Percentiles rank a stretch among this genome's conserved stretches.
Evolutionary conservation across 768 basidiomycete genomes (phyloP).

Genomic region (Mycena vulgaris): DNA sequence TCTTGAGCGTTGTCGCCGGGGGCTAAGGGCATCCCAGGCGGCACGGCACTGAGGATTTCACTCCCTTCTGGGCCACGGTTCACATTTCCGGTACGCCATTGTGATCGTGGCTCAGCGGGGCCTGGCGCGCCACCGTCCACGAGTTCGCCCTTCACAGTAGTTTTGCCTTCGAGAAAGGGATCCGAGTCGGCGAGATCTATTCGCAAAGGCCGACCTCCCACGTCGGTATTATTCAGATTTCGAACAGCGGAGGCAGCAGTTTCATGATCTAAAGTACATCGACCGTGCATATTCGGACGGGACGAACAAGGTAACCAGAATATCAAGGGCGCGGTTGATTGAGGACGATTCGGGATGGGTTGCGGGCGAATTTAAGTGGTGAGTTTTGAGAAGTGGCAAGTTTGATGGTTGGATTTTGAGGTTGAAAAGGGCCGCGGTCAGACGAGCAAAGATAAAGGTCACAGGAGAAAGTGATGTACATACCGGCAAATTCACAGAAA

Average conservation of each 20-base stretch:
- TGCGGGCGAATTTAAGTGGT: not conserved
- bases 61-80: constrained; percentile 60
- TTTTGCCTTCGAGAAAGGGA: constrained; percentile 92
- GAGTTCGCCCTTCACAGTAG: constrained; percentile 87
- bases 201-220: constrained; percentile 92
- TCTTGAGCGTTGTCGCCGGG: constrained; percentile 83
- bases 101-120: constrained; percentile 67
- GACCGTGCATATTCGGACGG: constrained; percentile 26
- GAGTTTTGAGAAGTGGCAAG: constrained; percentile 20
- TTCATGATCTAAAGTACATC: constrained; percentile 81
- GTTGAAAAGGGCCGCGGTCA: constrained; percentile 55
- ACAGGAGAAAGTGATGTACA: constrained; percentile 60
- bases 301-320: constrained; percentile 30
- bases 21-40: constrained; percentile 82
- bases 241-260: constrained; percentile 96
- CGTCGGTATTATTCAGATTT: constrained; percentile 93
- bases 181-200: constrained; percentile 97
- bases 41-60: constrained; percentile 76
- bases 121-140: constrained; percentile 76
- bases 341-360: constrained; percentile 9
- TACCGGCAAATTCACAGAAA: constrained; percentile 94
- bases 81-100: constrained; percentile 61
- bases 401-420: constrained; percentile 30
- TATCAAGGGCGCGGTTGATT: constrained; percentile 22
- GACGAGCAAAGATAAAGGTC: constrained; percentile 40